Base-by-base conservation (phyloP, 225 moss, liverwort and hornwort species). In the Marchantia paleacea region DNA sequence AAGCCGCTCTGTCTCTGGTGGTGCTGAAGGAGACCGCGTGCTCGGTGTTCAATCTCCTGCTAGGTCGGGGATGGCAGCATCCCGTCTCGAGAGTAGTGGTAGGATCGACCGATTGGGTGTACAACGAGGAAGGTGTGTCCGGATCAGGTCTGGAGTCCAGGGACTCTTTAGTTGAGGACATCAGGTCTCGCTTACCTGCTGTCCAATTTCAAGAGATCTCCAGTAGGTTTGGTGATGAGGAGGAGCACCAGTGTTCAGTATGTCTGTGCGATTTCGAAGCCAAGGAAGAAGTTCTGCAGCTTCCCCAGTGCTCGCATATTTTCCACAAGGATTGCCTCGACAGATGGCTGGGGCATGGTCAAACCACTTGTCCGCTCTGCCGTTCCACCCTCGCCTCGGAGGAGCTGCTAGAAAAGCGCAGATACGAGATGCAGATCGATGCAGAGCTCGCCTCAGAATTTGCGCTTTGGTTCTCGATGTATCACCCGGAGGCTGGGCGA, bases 261-360 rank as follows among this genome's bases (percentile, higher is more conserved):
- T 85, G 85, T 68, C 54, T 85, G 39, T 79, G 82, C 30, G 52
- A 77, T 55, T 82, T 85, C 24, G 49, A 69, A 3, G 68, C 10
- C 7, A 39, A 75, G 15, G 69, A 85, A 10, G 60, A 70, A 51
- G 82, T 85, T 20, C 24, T 68, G 13, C 79, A 81, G 39, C 70
- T 77, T 19, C 79, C 85, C 10, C 82, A 75, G 29, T 85, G 85
- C 50, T 75, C 79, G 55, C 85, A 85, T 70, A 48, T 85, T 52
- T 85, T 85, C 75, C 85, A 85, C 85, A 81, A 76, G 20, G 75
- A 82, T 29, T 85, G 82, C 31, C 54, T 85, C 24, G 82, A 75
- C 58, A 61, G 69, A 29, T 85, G 85, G 85, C 75, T 82, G 79
- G 75, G 75, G 14, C 85, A 85, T 53, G 24, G 67, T 25, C 82